Evolutionary conservation across 805 yeast species (phyloP).

Genomic region (Yamadazyma philogaea): DNA sequence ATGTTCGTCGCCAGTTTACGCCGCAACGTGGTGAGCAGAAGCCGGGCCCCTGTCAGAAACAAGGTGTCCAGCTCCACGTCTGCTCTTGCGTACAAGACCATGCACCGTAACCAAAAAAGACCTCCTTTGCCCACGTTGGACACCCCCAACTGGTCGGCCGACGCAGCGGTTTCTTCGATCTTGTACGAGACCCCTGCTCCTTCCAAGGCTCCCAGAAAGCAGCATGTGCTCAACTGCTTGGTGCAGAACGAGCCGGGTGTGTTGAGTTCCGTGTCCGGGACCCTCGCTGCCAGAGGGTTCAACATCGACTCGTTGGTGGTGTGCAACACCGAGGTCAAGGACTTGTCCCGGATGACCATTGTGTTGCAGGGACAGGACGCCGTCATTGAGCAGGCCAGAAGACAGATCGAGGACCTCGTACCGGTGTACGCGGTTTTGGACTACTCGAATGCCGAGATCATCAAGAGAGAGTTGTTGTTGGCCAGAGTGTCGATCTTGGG

Average conservation of each 20-base stretch:
- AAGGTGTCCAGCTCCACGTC: slow-evolving; percentile 69
- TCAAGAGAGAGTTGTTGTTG: slow-evolving; percentile 84
- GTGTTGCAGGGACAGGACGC: slow-evolving; percentile 93
- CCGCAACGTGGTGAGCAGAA: background rate
- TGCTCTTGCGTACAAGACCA: slow-evolving; percentile 89
- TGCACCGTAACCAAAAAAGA: slow-evolving; percentile 80
- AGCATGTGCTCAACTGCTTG: slow-evolving; percentile 91
- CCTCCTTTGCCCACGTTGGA: slow-evolving; percentile 93
- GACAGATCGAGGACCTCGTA: slow-evolving; percentile 96
- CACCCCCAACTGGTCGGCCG: slow-evolving; percentile 93
- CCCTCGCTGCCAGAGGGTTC: slow-evolving; percentile 97
- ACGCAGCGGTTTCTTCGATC: slow-evolving; percentile 93
- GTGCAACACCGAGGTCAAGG: slow-evolving; percentile 93
- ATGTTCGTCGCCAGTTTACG: slow-evolving; percentile 4
- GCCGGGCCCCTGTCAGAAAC: slow-evolving; percentile 9
- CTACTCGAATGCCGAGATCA: slow-evolving; percentile 85
- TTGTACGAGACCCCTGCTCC: slow-evolving; percentile 85
- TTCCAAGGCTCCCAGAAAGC: slow-evolving; percentile 59
- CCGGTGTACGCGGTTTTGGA: slow-evolving; percentile 98
- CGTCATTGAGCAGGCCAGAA: slow-evolving; percentile 94
- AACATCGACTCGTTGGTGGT: slow-evolving; percentile 97
- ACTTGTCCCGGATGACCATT: slow-evolving; percentile 94
- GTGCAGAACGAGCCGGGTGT: slow-evolving; percentile 99
- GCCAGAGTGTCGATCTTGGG: slow-evolving; percentile 93
- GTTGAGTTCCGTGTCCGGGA: slow-evolving; percentile 85